Evolutionary conservation across 164 flowering plant species (phyloP), one percentile per base, ranked within the genome.

Genomic region (Stephania cephalantha): DNA sequence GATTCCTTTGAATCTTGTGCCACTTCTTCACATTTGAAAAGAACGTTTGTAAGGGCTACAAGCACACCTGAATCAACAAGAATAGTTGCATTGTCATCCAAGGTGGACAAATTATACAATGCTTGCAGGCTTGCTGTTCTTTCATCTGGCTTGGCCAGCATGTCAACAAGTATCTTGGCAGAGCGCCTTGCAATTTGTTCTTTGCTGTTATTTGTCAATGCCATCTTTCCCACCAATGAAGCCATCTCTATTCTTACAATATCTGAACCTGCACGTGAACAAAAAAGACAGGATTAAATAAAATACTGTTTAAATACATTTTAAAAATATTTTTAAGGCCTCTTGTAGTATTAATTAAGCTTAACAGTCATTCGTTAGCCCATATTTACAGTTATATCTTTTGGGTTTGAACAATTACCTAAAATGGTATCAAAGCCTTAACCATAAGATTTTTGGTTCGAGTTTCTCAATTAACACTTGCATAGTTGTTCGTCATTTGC

Each of bases 51-150:
- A 45, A 85, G 82, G 74, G 88, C 81, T 9, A 86, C 83, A 69
- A 89, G 85, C 61, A 83, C 79, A 20, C 79, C 83, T n/a, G 85
- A 79, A 73, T 89, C 88, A 74, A 89, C 87, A 71, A 87, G 90
- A 76, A 84, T 83, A 68, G 81, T 78, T 65, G 85, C 88, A 82
- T 89, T 89, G 80, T 89, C 92, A 78, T 83, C 88, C 72, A 85
- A 80, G 67, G 77, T 18, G 20, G 90, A 89, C 70, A 89, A 78
- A 72, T 85, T 89, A 74, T 77, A 53, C 79, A 89, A 75, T n/a
- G 88, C 88, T 76, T 78, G 83, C 78, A 89, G 81, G 79, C 92
- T 84, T 65, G 87, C 63, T 29, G 53, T 35, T 69, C 82, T 82
- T 64, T 79, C 86, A 74, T 82, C 85, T 55, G 84, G 78, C 75